Conservation (phyloP, 2,329 filamentous ascomycete species). For the Atkinsonella hypoxylon region DNA sequence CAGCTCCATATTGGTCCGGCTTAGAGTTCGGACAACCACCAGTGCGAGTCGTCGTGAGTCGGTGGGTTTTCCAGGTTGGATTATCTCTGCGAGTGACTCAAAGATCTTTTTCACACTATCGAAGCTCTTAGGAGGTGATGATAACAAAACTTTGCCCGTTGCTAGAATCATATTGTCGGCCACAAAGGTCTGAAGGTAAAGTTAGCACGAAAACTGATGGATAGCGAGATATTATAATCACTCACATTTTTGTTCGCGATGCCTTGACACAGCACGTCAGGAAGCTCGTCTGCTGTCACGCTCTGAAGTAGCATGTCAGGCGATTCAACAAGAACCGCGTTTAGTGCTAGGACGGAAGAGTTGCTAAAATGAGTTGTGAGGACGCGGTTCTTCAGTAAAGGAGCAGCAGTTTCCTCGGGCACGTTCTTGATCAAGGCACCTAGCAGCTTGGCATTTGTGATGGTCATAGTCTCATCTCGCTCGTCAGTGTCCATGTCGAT, state of each 20-base stretch:
- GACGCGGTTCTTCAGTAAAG: slow-evolving; percentile 58
- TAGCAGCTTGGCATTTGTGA: slow-evolving; percentile 82
- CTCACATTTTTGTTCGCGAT: slow-evolving; percentile 65
- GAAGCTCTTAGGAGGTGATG: slow-evolving; percentile 54
- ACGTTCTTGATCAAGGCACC: slow-evolving; percentile 84
- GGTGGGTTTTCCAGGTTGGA: slow-evolving; percentile 64
- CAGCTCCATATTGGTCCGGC: slow-evolving; percentile 66
- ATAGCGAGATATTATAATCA: slow-evolving; percentile 9
- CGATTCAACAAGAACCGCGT: slow-evolving; percentile 77
- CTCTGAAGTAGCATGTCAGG: slow-evolving; percentile 55
- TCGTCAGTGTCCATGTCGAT: slow-evolving; percentile 79
- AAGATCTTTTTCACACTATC: slow-evolving; percentile 72
- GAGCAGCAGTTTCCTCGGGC: slow-evolving; percentile 53
- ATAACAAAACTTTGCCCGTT: slow-evolving; percentile 79
- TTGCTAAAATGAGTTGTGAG: slow-evolving; percentile 64
- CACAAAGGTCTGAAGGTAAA: slow-evolving; percentile 52
- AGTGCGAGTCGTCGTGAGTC: slow-evolving; percentile 80
- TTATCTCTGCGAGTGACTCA: slow-evolving; percentile 60
- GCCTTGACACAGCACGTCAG: slow-evolving; percentile 66
- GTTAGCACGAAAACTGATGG: not conserved
- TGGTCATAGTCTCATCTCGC: slow-evolving; percentile 63
- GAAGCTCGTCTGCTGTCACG: slow-evolving; percentile 58
- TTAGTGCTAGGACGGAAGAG: slow-evolving; percentile 74
- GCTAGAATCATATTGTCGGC: slow-evolving; percentile 82
- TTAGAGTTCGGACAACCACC: slow-evolving; percentile 77